Base-by-base conservation (phyloP, 495 filamentous ascomycete species). In the Astrocystis sublimbata region DNA sequence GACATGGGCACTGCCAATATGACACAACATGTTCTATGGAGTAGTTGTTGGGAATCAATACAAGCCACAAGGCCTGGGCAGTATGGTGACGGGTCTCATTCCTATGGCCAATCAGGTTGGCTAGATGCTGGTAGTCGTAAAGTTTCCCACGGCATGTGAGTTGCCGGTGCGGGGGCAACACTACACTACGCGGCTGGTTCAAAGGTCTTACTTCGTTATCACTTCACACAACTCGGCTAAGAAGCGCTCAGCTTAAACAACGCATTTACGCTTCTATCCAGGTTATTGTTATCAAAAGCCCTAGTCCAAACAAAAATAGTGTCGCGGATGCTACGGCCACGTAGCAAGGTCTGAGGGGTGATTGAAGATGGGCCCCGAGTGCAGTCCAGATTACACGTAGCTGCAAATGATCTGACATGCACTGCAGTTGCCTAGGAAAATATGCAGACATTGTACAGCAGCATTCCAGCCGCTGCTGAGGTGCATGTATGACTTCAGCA, bases 321-420 rank as follows among this genome's bases (percentile, higher is more conserved):
- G 6, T 52, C 30, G n/a, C 4, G 3, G 33, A 19, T 51, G 26
- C 47, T 51, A 52, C 28, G 10, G n/a, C 49, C 49, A 52, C 30
- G 30, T 23, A 52, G 17, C 17, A 26, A 28, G 35, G 38, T 43
- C 6, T 38, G 33, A 33, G 26, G 38, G 53, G 40, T 19, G 24
- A 17, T 15, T 9, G 26, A 23, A 57, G 17, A 57, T 42, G 12
- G 21, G 24, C 2, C 35, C 26, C 35, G 21, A 45, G 45, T 45
- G 40, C 54, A 40, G 23, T 56, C 24, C 21, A 31, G 35, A 56
- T 41, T 49, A 49, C 46, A 49, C 46, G 26, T 30, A 45, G n/a
- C 54, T 45, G 10, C 26, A 33, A 12, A 57, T 57, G 54, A 57
- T 57, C 54, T 57, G 53, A 57, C 21, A 57, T 57, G 21, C n/a